A percentile compares a stretch with the other conserved stretches of the same genome.
phyloP scores from a whole-genome alignment of 495 filamentous ascomycete species.

The Bryoglossum gracile region DNA sequence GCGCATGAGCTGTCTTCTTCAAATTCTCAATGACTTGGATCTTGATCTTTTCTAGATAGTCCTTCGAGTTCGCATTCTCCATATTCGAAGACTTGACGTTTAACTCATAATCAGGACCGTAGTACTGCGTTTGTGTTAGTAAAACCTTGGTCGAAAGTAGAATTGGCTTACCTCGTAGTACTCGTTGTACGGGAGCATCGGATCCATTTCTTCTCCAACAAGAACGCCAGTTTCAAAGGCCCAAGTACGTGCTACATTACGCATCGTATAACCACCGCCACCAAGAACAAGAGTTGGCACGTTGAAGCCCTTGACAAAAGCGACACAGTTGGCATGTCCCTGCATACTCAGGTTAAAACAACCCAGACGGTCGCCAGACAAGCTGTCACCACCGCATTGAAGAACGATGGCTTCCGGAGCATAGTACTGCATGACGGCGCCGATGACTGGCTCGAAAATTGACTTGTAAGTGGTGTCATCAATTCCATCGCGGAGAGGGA shows the following conservation, averaged over 20 bases:
- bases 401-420: conserved; percentile 90
- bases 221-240: conserved; percentile 91
- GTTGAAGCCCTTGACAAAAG: conserved; percentile 87
- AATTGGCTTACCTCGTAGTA: conserved; percentile 78
- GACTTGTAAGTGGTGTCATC: conserved; percentile 87
- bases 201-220: conserved; percentile 70
- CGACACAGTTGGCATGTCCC: conserved; percentile 96
- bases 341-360: conserved; percentile 99
- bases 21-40: conserved; percentile 88
- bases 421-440: conserved; percentile 93
- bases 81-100: conserved; percentile 95
- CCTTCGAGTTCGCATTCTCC: conserved; percentile 94
- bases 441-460: conserved; percentile 93
- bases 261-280: conserved; percentile 97
- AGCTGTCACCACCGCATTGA: conserved; percentile 91
- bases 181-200: conserved; percentile 90
- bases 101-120: conserved; percentile 91
- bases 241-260: conserved; percentile 96
- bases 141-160: too few relatives aligned
- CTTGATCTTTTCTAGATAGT: conserved; percentile 96
- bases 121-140: too few relatives aligned
- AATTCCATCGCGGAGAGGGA: conserved; percentile 93
- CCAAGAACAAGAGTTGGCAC: conserved; percentile 88
- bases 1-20: conserved; percentile 76
- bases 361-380: conserved; percentile 89